Evolutionary conservation across 768 basidiomycete genomes (phyloP).

Genomic region (Cubamyces lactineus): DNA sequence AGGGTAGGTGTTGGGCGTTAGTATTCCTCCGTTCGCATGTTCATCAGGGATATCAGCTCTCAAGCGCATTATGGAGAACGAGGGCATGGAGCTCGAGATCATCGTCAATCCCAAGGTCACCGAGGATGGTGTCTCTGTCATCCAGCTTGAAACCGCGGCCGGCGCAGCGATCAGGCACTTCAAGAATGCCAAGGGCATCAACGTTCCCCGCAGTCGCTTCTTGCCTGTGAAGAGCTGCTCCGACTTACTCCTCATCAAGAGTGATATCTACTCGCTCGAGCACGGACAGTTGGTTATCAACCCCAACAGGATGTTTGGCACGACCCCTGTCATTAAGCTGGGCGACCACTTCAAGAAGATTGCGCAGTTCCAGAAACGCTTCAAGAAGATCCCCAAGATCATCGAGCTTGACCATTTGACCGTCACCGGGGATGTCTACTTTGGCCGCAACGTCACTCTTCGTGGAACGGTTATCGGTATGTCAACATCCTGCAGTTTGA

Average conservation of each 20-base stretch:
- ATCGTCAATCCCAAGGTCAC: conserved; percentile 91
- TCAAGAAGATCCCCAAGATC: conserved; percentile 92
- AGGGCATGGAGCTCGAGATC: conserved; percentile 90
- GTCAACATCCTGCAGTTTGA: too few relatives aligned
- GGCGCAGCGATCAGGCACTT: conserved; percentile 96
- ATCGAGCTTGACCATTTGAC: conserved; percentile 94
- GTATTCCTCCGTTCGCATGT: background rate
- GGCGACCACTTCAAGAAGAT: conserved; percentile 98
- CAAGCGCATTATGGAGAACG: conserved; percentile 86
- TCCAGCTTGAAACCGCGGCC: conserved; percentile 61
- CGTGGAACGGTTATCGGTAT: conserved; percentile 80
- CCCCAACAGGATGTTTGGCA: conserved; percentile 78
- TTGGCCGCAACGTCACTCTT: conserved; percentile 84
- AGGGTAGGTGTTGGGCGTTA: conserved; percentile 47
- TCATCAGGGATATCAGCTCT: conserved; percentile 54
- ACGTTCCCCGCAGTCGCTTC: conserved; percentile 94
- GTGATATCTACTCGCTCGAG: conserved; percentile 87
- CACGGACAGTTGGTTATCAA: conserved; percentile 91
- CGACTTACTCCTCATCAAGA: conserved; percentile 87
- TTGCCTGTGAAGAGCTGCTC: conserved; percentile 90
- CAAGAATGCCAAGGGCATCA: conserved; percentile 89
- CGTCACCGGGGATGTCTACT: conserved; percentile 88
- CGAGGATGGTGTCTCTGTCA: conserved; percentile 84
- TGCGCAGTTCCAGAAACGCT: conserved; percentile 89
- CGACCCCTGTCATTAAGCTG: conserved; percentile 94